Evolutionary conservation across 768 basidiomycete genomes (phyloP), one percentile per base, ranked within the genome.

Genomic region (Mycena metata): DNA sequence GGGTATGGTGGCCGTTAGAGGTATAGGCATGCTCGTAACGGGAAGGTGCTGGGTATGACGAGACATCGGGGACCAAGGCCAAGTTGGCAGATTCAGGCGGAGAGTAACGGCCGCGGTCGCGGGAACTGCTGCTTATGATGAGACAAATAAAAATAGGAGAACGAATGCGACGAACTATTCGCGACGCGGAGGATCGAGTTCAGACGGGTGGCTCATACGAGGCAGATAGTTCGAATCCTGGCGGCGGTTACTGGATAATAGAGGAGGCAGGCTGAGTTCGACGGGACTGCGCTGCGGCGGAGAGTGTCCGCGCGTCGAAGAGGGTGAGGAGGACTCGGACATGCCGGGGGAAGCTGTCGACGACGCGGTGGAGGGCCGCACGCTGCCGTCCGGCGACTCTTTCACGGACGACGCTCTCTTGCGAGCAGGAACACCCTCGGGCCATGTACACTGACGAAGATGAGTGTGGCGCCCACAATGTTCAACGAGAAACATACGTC

Each of bases 361-460:
- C 42, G 70, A 65, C 5, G 91, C 89, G 12, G 93, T 92, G 1
- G 91, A 93, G 39, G 91, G 91, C 36, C 89, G 19, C 8, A 23
- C 43, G 21, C 51, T 82, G 43, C 85, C 86, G 67, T 91, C 91
- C 23, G 83, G 74, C 13, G 87, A 83, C 55, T 91, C 89, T 74
- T 89, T 89, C 71, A 86, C 83, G 1, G 83, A 78, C 1, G 84
- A 66, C 35, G 87, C 83, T 80, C 91, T 91, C 80, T 92, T 93
- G 67, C 91, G 86, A 39, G 88, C 78, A 30, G 91, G 89, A n/a
- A 89, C 86, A 9, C 88, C 90, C 75, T 94, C 92, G 9, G 93
- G 93, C 93, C 93, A 95, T 56, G 89, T 92, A 77, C 93, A 94
- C 93, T 93, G 50, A 39, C 76, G 71, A 56, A 58, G 56, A 69